Conservation (phyloP, 768 basidiomycete species). For the Filobasidium wieringae region DNA sequence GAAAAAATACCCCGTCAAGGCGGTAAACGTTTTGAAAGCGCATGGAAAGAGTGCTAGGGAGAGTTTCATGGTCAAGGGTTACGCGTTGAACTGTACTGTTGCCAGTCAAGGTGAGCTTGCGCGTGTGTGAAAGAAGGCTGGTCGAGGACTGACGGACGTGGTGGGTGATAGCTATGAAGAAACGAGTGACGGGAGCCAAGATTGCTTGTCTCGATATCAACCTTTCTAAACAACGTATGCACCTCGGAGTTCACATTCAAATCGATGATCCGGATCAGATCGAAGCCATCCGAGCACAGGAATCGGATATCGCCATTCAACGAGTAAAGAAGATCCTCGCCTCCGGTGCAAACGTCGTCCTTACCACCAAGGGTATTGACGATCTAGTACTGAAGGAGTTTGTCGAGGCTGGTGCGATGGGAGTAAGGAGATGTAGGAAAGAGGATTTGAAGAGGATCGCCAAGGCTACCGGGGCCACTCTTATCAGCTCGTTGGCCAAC, state of each 20-base stretch:
- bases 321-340: constrained; percentile 90
- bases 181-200: constrained; percentile 79
- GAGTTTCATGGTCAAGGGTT: constrained; percentile 86
- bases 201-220: constrained; percentile 99
- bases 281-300: constrained; percentile 81
- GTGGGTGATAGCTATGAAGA: constrained; percentile 75
- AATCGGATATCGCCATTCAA: constrained; percentile 90
- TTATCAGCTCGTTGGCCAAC: constrained; percentile 85
- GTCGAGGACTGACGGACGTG: background rate
- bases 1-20: constrained; percentile 97
- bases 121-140: background rate
- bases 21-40: constrained; percentile 94
- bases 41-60: constrained; percentile 93
- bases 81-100: constrained; percentile 95
- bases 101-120: constrained; percentile 76
- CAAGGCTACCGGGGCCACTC: constrained; percentile 86
- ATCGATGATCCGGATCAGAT: constrained; percentile 93
- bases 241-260: constrained; percentile 90
- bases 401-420: constrained; percentile 97
- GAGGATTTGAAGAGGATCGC: constrained; percentile 95
- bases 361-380: constrained; percentile 98
- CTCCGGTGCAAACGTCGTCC: constrained; percentile 87
- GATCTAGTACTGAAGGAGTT: constrained; percentile 97
- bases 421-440: constrained; percentile 91
- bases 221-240: constrained; percentile 91